phyloP scores from a whole-genome alignment of 1,139 yeast species.

The Candida albicans region DNA sequence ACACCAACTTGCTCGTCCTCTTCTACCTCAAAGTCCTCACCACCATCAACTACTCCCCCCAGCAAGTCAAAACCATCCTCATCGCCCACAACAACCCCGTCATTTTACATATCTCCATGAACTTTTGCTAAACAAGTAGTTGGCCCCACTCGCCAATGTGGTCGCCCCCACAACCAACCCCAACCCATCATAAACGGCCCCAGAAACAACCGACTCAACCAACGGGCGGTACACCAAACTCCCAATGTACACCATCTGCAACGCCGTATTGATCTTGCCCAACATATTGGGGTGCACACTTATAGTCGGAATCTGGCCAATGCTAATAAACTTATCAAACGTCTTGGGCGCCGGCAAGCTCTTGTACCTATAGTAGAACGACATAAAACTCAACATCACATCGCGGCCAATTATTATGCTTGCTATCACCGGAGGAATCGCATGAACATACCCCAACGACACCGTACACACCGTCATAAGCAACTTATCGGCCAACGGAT shows the following conservation, averaged over 20 bases:
- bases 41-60: constrained; percentile 6
- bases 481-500: constrained; percentile 93
- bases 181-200: constrained; percentile 17
- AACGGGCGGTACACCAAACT: constrained; percentile 69
- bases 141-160: constrained; percentile 75
- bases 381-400: constrained; percentile 70
- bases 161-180: constrained; percentile 64
- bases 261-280: constrained; percentile 84
- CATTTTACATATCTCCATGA: constrained; percentile 51
- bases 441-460: constrained; percentile 67
- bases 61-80: constrained; percentile 11
- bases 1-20: constrained; percentile 3
- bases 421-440: constrained; percentile 70
- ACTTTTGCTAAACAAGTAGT: constrained; percentile 66
- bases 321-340: constrained; percentile 62
- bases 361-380: constrained; percentile 68
- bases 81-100: constrained; percentile 12
- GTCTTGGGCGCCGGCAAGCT: constrained; percentile 81
- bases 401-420: constrained; percentile 82
- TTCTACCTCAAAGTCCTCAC: constrained; percentile 8
- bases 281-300: constrained; percentile 88
- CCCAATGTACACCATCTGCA: constrained; percentile 91
- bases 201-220: constrained; percentile 28
- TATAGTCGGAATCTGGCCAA: constrained; percentile 59
- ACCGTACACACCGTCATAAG: constrained; percentile 85